Percentiles rank a stretch among this genome's conserved stretches.
Conservation (phyloP, 2,329 filamentous ascomycete genomes). For the Fusarium tricinctum region DNA sequence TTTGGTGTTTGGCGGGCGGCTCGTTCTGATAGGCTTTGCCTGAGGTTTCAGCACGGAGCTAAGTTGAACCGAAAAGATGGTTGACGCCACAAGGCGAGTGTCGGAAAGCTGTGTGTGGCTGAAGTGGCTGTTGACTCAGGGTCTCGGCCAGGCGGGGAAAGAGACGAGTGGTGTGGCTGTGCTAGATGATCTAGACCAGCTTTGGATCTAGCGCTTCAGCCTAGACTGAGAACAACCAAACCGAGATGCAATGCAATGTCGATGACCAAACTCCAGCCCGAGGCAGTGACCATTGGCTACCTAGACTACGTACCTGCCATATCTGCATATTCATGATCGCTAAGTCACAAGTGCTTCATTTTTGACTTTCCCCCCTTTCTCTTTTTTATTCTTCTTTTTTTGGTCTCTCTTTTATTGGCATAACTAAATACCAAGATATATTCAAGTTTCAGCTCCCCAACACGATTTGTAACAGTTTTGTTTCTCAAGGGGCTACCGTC, state of each 20-base stretch:
- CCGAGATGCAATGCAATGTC: conserved; percentile 8
- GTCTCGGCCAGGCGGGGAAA: not conserved
- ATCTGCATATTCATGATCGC: conserved; percentile 27
- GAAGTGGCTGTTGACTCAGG: too few species aligned
- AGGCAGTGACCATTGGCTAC: not conserved
- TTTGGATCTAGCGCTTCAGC: conserved; percentile 14
- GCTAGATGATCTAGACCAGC: conserved; percentile 14
- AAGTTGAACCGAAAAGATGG: conserved; percentile 36
- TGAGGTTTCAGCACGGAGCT: conserved; percentile 40
- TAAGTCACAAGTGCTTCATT: conserved; percentile 40
- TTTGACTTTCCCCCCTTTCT: conserved; percentile 13
- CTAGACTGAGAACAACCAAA: conserved; percentile 22
- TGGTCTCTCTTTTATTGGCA: conserved; percentile 4
- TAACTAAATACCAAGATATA: conserved; percentile 5
- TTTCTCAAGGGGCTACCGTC: conserved; percentile 19
- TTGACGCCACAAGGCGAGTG: conserved; percentile 17
- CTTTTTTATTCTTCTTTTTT: not conserved
- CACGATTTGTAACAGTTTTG: conserved; percentile 16
- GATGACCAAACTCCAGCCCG: conserved; percentile 12
- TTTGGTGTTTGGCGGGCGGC: conserved; percentile 33
- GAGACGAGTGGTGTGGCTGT: conserved; percentile 7
- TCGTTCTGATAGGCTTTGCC: conserved; percentile 32
- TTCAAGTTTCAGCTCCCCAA: conserved; percentile 12
- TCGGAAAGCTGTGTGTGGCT: too few species aligned
- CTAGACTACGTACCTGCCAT: conserved; percentile 6